These are phyloP conservation scores for Pigoraptor vietnamica DNA, from an alignment of 78 protist genomes.

Conservation along the genomic window DNA sequence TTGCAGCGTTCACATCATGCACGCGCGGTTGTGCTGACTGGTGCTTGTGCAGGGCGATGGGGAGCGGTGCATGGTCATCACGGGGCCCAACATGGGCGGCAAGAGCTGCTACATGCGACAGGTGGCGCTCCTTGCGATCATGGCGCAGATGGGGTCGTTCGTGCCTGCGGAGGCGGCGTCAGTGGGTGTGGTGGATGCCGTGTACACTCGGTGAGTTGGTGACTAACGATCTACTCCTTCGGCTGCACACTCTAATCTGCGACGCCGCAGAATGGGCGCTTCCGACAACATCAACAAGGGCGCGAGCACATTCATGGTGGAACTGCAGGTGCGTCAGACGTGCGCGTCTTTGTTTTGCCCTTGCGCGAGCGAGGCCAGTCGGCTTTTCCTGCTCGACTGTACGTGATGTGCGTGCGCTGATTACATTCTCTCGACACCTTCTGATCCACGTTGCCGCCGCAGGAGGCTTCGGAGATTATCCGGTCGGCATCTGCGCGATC, in stretches of 20 bases:
- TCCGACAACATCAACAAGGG: constrained; percentile 65
- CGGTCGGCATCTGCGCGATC: constrained; percentile 52
- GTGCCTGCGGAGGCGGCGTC: constrained; percentile 77
- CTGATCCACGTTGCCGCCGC: not conserved
- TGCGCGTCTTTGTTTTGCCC: not conserved
- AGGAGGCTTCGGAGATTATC: constrained; percentile 70
- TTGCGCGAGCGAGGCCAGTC: too few relatives aligned
- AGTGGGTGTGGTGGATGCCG: constrained; percentile 63
- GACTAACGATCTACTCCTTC: not conserved
- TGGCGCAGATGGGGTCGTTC: constrained; percentile 88
- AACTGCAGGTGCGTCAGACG: constrained; percentile 38
- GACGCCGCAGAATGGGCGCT: constrained; percentile 77
- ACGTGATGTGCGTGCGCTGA: too few relatives aligned
- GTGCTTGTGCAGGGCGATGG: not conserved
- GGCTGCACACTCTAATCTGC: not conserved
- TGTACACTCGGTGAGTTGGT: constrained; percentile 43
- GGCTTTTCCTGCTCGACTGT: too few relatives aligned
- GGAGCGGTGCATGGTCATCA: constrained; percentile 38
- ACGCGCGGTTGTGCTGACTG: not conserved
- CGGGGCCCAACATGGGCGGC: constrained; percentile 96
- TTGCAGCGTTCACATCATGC: too few relatives aligned
- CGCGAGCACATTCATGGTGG: constrained; percentile 81
- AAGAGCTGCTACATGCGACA: constrained; percentile 53
- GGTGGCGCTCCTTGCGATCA: constrained; percentile 55
- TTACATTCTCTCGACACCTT: not conserved